These are phyloP conservation scores for Yamadazyma atmosphaerica DNA, from an alignment of 1,139 yeast species.

Conservation along the genomic window DNA sequence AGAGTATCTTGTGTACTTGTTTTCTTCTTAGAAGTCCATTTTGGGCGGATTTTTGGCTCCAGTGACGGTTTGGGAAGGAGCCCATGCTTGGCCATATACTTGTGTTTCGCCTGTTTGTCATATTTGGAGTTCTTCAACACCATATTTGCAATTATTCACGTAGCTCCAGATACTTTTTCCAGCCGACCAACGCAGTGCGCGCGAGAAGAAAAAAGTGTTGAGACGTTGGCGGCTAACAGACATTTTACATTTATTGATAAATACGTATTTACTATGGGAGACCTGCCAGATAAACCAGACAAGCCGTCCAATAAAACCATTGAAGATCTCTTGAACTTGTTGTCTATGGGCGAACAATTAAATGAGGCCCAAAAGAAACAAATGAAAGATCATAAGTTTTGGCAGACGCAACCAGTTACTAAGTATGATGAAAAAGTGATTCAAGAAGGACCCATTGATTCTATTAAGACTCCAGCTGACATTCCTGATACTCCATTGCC, in stretches of 20 bases:
- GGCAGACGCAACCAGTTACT: slow-evolving; percentile 98
- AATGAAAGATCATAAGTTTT: slow-evolving; percentile 91
- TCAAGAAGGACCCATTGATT: slow-evolving; percentile 83
- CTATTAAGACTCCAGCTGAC: slow-evolving; percentile 63
- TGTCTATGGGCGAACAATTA: slow-evolving; percentile 56
- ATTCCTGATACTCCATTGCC: slow-evolving; percentile 71
- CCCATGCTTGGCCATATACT: slow-evolving; percentile 44
- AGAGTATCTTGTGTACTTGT: slow-evolving; percentile 15
- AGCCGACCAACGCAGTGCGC: too few relatives aligned
- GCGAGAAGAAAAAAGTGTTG: background rate
- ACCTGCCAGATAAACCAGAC: slow-evolving; percentile 9
- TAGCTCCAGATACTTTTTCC: too few relatives aligned
- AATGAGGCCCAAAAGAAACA: slow-evolving; percentile 56
- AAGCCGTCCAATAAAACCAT: slow-evolving; percentile 29
- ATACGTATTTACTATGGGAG: slow-evolving; percentile 8
- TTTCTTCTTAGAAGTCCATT: slow-evolving; percentile 39
- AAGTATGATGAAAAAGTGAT: slow-evolving; percentile 65
- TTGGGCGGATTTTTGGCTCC: slow-evolving; percentile 21
- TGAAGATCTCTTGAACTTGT: slow-evolving; percentile 50
- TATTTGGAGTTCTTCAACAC: slow-evolving; percentile 47
- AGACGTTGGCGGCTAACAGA: background rate
- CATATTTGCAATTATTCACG: too few relatives aligned
- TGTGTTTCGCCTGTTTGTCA: slow-evolving; percentile 45
- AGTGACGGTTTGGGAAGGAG: slow-evolving; percentile 14
- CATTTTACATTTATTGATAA: background rate